Base-by-base conservation (phyloP, 2,329 filamentous ascomycete species). In the Periglandula ipomoeae region DNA sequence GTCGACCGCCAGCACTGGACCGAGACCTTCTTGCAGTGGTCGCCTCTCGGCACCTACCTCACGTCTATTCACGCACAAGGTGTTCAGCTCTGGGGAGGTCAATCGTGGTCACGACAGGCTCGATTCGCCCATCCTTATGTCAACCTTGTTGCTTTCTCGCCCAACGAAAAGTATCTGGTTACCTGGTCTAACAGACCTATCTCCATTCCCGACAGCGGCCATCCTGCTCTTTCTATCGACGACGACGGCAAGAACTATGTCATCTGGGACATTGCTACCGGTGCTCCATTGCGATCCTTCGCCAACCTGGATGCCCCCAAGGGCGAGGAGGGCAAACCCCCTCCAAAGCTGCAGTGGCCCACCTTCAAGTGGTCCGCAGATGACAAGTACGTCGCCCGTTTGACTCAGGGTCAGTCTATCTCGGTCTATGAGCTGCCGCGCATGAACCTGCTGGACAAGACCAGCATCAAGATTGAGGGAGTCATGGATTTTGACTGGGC, bases 241-340 rank as follows among this genome's bases (percentile, higher is more conserved):
- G 93, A 98, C 62, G 91, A 98, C 60, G 93, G 93, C 68, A 97
- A 97, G 78, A 96, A 97, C 78, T 97, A 97, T 69, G 86, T 98
- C 62, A 90, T 98, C 62, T 98, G 93, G 93, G 91, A 97, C 62
- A 84, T 97, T 53, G 86, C 87, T 46, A 93, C 91, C 9, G 84
- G 82, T 59, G 87, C 91, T 66, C 89, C 91, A 49, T 78, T 98
- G 45, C 87, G 93, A 55, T 97, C 93, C 0, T 98, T 98, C 64
- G 83, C 88, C 54, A 95, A 91, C 58, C 79, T 95, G 55, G 93
- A 98, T 57, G 71, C 87, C 13, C 81, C 87, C 26, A 78, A 77
- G 55, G 56, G 57, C 5, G 68, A 70, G 52, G 75, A 79, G 44
- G 70, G 71, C 34, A 94, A 95, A 76, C 68, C 70, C 39, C 70